phyloP scores from a whole-genome alignment of 257 asterid species.

The Capsicum pubescens region DNA sequence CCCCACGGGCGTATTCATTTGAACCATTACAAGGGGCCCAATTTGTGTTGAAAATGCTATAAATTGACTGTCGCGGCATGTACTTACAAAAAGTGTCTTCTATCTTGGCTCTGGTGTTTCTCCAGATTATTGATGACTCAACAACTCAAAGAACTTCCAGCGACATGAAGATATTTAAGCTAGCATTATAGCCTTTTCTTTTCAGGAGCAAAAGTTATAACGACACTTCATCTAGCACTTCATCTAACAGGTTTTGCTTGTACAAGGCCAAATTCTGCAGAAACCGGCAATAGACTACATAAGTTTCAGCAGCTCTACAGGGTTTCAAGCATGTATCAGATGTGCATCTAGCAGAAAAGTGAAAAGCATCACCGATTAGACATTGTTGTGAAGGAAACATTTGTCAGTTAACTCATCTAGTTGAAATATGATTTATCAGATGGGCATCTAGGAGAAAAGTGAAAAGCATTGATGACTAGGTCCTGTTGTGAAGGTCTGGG shows the following conservation, averaged over 20 bases:
- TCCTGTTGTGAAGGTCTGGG: neutral
- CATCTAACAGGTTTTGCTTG: constrained; percentile 56
- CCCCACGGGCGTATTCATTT: neutral
- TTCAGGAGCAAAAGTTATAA: neutral
- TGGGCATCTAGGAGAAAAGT: neutral
- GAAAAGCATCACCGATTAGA: neutral
- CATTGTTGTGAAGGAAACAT: neutral
- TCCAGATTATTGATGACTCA: neutral
- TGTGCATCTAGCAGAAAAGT: constrained; percentile 1
- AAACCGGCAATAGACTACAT: constrained; percentile 19
- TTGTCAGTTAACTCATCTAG: too few relatives aligned
- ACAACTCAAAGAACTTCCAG: neutral
- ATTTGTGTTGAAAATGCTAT: neutral
- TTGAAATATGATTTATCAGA: neutral
- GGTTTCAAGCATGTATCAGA: neutral
- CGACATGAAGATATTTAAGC: neutral
- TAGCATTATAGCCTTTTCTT: neutral
- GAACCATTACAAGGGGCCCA: neutral
- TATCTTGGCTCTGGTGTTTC: neutral
- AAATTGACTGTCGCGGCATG: neutral
- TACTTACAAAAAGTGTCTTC: neutral
- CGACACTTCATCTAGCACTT: constrained; percentile 35
- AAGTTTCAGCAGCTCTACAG: neutral
- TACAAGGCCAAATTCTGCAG: constrained; percentile 69
- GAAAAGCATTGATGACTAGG: neutral